These are phyloP conservation scores for Mucor circinelloides DNA, from an alignment of 371 early-diverging fungal species.

Conservation along the genomic window DNA sequence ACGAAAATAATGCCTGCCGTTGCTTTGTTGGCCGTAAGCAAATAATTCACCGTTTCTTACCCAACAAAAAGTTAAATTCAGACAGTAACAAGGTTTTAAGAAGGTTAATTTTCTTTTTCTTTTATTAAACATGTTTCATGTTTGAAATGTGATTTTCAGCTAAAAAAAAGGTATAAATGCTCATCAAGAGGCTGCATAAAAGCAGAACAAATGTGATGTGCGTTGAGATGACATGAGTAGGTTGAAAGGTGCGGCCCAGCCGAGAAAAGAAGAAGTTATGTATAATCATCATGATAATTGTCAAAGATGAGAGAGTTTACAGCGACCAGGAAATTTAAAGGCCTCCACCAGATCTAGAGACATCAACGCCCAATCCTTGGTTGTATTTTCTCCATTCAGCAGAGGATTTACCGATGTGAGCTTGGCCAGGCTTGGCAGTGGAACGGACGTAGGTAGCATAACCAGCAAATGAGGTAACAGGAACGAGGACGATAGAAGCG, in stretches of 20 bases:
- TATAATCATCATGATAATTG: background rate
- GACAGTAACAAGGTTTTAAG: background rate
- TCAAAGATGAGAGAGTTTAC: background rate
- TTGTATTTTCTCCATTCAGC: constrained; percentile 46
- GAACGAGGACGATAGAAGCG: constrained; percentile 38
- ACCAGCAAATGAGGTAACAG: constrained; percentile 43
- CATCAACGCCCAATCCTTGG: constrained; percentile 51
- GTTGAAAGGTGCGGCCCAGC: background rate
- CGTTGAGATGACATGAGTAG: background rate
- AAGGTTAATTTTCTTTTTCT: background rate
- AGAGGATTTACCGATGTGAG: constrained; percentile 13
- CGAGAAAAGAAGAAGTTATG: background rate
- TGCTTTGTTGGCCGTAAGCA: background rate
- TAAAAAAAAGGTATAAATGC: background rate
- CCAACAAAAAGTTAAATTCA: background rate
- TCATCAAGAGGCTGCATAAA: background rate
- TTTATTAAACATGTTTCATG: background rate
- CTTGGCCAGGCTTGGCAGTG: constrained; percentile 39
- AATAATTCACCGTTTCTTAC: background rate
- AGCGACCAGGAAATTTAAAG: constrained; percentile 26
- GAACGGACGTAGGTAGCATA: constrained; percentile 49
- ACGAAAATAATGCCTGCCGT: background rate
- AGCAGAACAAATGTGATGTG: background rate
- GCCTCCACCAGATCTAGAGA: constrained; percentile 52
- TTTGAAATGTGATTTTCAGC: background rate